Evolutionary conservation across 495 filamentous ascomycete species (phyloP).

Genomic region (Neurospora tetrasperma): DNA sequence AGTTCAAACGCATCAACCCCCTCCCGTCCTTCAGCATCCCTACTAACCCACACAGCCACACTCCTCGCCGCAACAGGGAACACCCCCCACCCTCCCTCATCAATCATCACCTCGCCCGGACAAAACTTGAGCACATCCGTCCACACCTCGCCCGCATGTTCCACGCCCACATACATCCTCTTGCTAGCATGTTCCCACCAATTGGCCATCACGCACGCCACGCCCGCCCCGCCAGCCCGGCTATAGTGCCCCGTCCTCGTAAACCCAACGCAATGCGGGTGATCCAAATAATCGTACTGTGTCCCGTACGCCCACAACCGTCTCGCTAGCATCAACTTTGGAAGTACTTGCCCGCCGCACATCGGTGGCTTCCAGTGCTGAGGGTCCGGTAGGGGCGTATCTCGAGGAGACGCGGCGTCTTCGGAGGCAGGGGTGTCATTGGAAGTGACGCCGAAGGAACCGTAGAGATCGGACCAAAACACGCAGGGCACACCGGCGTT

Average conservation of each 20-base stretch:
- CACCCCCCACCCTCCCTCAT: slow-evolving; percentile 42
- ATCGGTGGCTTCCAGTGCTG: slow-evolving; percentile 39
- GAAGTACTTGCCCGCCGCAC: slow-evolving; percentile 45
- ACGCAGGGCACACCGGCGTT: slow-evolving; percentile 56
- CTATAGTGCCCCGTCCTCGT: slow-evolving; percentile 36
- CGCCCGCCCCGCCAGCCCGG: slow-evolving; percentile 28
- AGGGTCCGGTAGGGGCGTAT: slow-evolving; percentile 24
- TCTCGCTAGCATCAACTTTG: slow-evolving; percentile 51
- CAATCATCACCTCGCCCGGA: slow-evolving; percentile 39
- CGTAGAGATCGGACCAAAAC: slow-evolving; percentile 70
- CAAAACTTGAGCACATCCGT: slow-evolving; percentile 50
- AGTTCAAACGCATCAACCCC: slow-evolving; percentile 24
- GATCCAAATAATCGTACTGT: slow-evolving; percentile 61
- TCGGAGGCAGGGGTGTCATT: slow-evolving; percentile 70
- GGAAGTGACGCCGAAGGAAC: slow-evolving; percentile 52
- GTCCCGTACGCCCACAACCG: slow-evolving; percentile 61
- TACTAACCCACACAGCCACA: slow-evolving; percentile 53
- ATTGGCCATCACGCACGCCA: slow-evolving; percentile 54
- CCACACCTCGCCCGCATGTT: slow-evolving; percentile 49
- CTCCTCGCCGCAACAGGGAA: slow-evolving; percentile 44
- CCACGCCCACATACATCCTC: slow-evolving; percentile 52
- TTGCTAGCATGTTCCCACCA: slow-evolving; percentile 27
- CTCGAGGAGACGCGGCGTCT: slow-evolving; percentile 52
- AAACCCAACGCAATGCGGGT: slow-evolving; percentile 58
- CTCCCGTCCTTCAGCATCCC: slow-evolving; percentile 39